phyloP scores from a whole-genome alignment of 305 asterid genomes.

The Euphrasia arctica region DNA sequence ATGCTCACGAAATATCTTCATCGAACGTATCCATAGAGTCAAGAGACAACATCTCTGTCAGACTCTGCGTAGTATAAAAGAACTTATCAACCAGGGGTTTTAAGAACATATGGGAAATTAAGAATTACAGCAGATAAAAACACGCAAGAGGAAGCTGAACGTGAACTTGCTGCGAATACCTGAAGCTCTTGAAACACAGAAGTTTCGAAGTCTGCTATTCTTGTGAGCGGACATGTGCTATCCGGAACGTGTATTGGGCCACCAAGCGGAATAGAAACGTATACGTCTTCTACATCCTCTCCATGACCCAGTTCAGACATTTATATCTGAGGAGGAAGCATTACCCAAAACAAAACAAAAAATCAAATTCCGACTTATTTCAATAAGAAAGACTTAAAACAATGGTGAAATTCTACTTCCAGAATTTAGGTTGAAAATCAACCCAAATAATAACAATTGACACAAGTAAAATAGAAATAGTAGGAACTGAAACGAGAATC shows the following conservation, averaged over 20 bases:
- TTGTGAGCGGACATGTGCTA: constrained; percentile 65
- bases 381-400: not conserved
- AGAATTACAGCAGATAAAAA: not conserved
- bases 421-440: not conserved
- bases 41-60: constrained; percentile 46
- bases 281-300: constrained; percentile 45
- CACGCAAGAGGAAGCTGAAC: not conserved
- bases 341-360: not conserved
- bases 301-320: constrained; percentile 25
- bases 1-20: constrained; percentile 68
- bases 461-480: too few relatives aligned
- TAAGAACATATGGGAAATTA: not conserved
- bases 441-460: too few relatives aligned
- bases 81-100: not conserved
- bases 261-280: constrained; percentile 73
- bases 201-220: constrained; percentile 58
- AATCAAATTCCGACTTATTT: not conserved
- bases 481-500: too few relatives aligned
- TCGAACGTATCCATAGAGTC: constrained; percentile 37
- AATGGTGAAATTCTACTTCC: not conserved
- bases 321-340: constrained; percentile 17
- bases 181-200: constrained; percentile 57
- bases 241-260: constrained; percentile 68
- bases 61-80: constrained; percentile 39
- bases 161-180: constrained; percentile 31